Conservation (phyloP, 208 protist species). For the Leishmania tropica region DNA sequence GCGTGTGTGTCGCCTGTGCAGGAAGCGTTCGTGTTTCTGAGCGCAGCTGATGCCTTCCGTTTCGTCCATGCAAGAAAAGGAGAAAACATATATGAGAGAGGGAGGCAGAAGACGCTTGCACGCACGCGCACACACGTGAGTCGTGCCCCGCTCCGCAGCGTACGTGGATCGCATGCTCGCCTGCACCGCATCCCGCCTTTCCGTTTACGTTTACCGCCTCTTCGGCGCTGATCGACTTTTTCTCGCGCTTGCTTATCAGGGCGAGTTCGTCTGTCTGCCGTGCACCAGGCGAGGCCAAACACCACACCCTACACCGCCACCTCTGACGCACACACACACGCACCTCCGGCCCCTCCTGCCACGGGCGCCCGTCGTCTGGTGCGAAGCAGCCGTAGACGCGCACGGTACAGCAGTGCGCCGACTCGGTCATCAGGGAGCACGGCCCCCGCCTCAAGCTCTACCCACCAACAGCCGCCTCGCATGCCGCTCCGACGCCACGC, state of each 20-base stretch:
- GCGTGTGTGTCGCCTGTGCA: neutral
- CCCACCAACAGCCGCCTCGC: neutral
- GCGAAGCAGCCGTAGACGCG: neutral
- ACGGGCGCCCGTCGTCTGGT: no score
- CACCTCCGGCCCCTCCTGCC: neutral
- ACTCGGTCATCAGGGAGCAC: neutral
- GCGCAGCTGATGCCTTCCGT: neutral
- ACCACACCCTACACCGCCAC: neutral
- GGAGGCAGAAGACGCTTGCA: neutral
- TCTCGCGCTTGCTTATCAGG: no score
- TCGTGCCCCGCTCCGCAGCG: neutral
- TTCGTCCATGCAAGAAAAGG: neutral
- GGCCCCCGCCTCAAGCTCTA: neutral
- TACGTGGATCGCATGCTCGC: neutral
- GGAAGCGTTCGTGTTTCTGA: neutral
- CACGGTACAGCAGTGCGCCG: neutral
- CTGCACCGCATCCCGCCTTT: neutral
- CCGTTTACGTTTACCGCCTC: neutral
- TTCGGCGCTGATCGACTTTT: neutral
- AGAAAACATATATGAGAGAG: neutral
- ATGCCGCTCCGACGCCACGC: neutral
- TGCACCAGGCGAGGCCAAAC: no score
- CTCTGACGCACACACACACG: neutral
- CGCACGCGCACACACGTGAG: neutral
- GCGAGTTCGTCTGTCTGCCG: no score